Evolutionary conservation across 495 filamentous ascomycete species (phyloP).

Genomic region (Pyrenopolyporus hunteri): DNA sequence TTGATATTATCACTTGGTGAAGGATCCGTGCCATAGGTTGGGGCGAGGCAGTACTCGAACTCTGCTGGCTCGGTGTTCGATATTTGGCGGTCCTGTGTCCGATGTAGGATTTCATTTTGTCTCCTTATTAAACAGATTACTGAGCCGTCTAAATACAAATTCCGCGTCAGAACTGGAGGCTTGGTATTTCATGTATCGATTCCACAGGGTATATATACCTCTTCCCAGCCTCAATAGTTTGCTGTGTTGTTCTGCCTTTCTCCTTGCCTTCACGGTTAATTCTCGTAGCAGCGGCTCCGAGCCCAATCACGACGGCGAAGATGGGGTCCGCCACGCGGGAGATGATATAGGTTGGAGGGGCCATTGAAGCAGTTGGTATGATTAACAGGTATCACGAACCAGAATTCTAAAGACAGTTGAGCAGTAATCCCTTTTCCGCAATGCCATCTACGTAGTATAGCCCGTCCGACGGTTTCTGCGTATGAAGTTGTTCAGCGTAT

Average conservation of each 20-base stretch:
- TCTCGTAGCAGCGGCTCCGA: slow-evolving; percentile 65
- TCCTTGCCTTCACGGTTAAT: slow-evolving; percentile 86
- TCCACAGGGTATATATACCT: slow-evolving; percentile 47
- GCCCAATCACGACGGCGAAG: slow-evolving; percentile 82
- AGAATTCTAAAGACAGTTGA: too few species aligned
- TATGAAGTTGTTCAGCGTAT: too few species aligned
- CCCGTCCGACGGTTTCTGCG: too few species aligned
- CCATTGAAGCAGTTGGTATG: slow-evolving; percentile 54
- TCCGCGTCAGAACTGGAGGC: slow-evolving; percentile 1
- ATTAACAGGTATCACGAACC: too few species aligned
- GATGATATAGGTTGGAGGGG: slow-evolving; percentile 59
- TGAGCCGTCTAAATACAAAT: slow-evolving; percentile 17
- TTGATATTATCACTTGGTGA: background rate
- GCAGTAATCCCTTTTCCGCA: too few species aligned
- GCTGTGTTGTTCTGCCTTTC: slow-evolving; percentile 58
- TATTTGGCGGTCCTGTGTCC: background rate
- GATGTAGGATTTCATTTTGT: slow-evolving; percentile 6
- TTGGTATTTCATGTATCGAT: background rate
- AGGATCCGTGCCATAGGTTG: background rate
- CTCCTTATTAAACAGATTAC: slow-evolving; percentile 15
- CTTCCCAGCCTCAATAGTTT: slow-evolving; percentile 57
- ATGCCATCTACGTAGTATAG: too few species aligned
- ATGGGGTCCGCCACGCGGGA: slow-evolving; percentile 80
- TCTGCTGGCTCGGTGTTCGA: background rate
- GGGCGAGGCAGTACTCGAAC: background rate